Evolutionary conservation across 345 rosid genomes (phyloP).

Genomic region (Brassica juncea): DNA sequence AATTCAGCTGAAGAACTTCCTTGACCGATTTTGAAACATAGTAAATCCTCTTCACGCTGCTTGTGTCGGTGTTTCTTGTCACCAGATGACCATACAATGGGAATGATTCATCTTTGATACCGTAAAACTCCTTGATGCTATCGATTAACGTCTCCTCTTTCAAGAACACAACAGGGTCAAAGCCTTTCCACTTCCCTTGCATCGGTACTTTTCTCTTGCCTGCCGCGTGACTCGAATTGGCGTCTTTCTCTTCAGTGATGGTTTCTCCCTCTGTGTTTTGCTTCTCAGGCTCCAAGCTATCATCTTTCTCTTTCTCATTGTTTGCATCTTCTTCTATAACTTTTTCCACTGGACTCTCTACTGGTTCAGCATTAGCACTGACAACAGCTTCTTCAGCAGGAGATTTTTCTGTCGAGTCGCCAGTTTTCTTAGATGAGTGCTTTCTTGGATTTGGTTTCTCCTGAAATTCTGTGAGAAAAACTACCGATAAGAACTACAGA

Average conservation of each 20-base stretch:
- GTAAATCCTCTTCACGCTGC: slow-evolving; percentile 87
- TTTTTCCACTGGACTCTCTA: slow-evolving; percentile 42
- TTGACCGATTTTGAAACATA: slow-evolving; percentile 88
- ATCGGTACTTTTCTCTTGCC: slow-evolving; percentile 81
- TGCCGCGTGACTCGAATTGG: slow-evolving; percentile 43
- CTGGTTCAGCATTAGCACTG: slow-evolving; percentile 37
- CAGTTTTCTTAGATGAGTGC: slow-evolving; percentile 34
- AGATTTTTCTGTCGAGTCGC: slow-evolving; percentile 39
- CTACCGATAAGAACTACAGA: not conserved
- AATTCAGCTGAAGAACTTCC: slow-evolving; percentile 77
- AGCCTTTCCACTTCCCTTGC: slow-evolving; percentile 94
- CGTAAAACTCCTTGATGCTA: slow-evolving; percentile 74
- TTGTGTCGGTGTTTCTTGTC: slow-evolving; percentile 69
- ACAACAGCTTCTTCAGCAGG: slow-evolving; percentile 35
- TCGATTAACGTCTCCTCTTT: slow-evolving; percentile 64
- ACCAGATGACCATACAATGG: slow-evolving; percentile 73
- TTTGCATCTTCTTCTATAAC: slow-evolving; percentile 40
- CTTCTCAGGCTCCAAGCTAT: slow-evolving; percentile 34
- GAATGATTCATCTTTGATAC: slow-evolving; percentile 66
- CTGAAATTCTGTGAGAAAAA: slow-evolving; percentile 47
- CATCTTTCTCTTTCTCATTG: slow-evolving; percentile 31
- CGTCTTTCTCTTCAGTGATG: slow-evolving; percentile 47
- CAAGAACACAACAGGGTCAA: slow-evolving; percentile 84
- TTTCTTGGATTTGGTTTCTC: slow-evolving; percentile 43
- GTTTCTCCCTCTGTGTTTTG: slow-evolving; percentile 39